Conservation (phyloP, 73 alveolate genomes). For the Tetrahymena elliotti region DNA sequence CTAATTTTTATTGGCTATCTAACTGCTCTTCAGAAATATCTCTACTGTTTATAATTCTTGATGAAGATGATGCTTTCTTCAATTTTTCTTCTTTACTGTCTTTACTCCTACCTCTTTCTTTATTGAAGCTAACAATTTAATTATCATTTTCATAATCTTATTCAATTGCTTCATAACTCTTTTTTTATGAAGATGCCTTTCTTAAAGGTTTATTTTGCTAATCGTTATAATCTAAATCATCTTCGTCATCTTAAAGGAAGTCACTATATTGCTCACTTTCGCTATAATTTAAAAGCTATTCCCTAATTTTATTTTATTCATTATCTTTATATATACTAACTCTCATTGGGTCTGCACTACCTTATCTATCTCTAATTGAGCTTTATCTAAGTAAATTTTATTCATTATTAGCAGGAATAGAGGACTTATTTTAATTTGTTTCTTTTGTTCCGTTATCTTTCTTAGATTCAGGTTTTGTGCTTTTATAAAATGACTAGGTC, state of each 20-base stretch:
- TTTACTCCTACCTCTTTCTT: background rate
- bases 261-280: background rate
- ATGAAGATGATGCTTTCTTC: background rate
- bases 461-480: background rate
- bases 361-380: background rate
- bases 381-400: background rate
- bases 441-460: background rate
- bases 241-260: background rate
- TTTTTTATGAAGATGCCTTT: background rate
- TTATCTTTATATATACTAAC: background rate
- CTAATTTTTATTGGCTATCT: background rate
- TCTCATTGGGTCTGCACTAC: background rate
- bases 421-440: background rate
- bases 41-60: background rate
- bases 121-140: background rate
- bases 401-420: background rate
- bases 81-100: background rate
- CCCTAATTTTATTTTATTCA: background rate
- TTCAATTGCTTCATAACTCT: background rate
- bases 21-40: background rate
- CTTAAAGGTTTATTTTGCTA: background rate
- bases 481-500: background rate
- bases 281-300: background rate
- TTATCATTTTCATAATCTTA: background rate
- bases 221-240: background rate